phyloP scores from a whole-genome alignment of 345 rosid species.

The Eucalyptus shirleyi region DNA sequence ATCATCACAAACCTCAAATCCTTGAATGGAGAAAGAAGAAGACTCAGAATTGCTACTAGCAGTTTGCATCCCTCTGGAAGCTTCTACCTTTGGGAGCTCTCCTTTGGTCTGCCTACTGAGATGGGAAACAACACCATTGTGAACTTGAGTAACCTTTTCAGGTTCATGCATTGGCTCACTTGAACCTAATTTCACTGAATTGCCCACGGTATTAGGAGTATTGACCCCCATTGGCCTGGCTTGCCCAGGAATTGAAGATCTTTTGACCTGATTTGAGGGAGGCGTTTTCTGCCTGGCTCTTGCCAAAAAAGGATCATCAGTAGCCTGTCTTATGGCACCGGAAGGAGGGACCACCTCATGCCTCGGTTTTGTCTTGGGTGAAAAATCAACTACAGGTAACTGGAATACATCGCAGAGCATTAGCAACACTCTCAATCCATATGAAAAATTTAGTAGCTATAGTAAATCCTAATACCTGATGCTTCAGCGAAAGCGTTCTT shows the following conservation, averaged over 20 bases:
- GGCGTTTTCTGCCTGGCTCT: conserved; percentile 82
- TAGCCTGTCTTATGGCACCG: conserved; percentile 25
- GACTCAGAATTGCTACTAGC: conserved; percentile 71
- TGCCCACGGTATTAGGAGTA: conserved; percentile 19
- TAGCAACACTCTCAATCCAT: background rate
- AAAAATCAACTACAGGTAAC: conserved; percentile 53
- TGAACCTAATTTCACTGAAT: conserved; percentile 17
- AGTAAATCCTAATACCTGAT: conserved; percentile 40
- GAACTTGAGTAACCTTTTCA: conserved; percentile 15
- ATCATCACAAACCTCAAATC: conserved; percentile 72
- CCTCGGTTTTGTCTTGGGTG: conserved; percentile 60
- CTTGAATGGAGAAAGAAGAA: conserved; percentile 68
- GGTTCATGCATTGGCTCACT: conserved; percentile 13
- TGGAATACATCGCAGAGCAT: conserved; percentile 10
- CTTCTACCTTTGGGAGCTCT: conserved; percentile 27
- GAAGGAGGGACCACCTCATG: conserved; percentile 56
- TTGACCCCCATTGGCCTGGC: conserved; percentile 41
- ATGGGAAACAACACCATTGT: conserved; percentile 5
- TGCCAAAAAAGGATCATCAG: conserved; percentile 37
- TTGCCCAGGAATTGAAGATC: conserved; percentile 39
- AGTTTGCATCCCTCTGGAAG: conserved; percentile 46
- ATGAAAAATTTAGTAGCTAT: background rate
- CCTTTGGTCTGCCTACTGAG: conserved; percentile 8
- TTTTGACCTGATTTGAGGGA: conserved; percentile 40
- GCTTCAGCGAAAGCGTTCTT: conserved; percentile 52